Conservation (phyloP, 805 yeast species). For the Pichia cephalocereana region DNA sequence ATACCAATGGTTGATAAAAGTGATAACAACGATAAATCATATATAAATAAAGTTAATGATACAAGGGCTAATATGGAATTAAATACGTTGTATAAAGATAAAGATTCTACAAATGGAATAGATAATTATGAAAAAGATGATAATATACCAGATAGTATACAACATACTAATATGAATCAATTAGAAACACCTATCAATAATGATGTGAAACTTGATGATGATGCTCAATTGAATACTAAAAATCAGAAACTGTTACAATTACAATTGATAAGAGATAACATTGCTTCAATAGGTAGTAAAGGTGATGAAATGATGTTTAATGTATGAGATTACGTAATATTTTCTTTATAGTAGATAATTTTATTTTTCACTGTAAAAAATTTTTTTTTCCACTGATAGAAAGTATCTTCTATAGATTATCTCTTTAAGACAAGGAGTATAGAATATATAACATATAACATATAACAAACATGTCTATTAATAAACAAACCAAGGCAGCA, state of each 20-base stretch:
- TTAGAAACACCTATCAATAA: slow-evolving; percentile 12
- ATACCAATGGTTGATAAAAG: neutral
- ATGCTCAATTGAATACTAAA: neutral
- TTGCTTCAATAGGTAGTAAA: neutral
- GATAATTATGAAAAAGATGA: slow-evolving; percentile 10
- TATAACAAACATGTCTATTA: slow-evolving; percentile 22
- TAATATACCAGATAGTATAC: slow-evolving; percentile 20
- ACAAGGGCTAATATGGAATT: neutral
- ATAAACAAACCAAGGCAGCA: slow-evolving; percentile 45
- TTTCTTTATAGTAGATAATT: too few species aligned
- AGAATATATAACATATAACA: neutral
- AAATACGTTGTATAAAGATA: slow-evolving; percentile 3
- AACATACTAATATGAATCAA: slow-evolving; percentile 19
- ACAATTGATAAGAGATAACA: neutral
- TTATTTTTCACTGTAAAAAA: too few species aligned
- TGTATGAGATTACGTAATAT: neutral
- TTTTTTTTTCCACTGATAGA: neutral
- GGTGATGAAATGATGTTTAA: neutral
- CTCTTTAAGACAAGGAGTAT: neutral
- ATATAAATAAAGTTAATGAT: slow-evolving; percentile 5
- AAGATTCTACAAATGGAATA: too few species aligned
- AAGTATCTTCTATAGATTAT: too few species aligned
- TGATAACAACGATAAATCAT: neutral
- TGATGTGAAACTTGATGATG: neutral
- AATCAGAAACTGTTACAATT: neutral